phyloP scores from a whole-genome alignment of 371 early-diverging fungal species.

The Mucor plumbeus region DNA sequence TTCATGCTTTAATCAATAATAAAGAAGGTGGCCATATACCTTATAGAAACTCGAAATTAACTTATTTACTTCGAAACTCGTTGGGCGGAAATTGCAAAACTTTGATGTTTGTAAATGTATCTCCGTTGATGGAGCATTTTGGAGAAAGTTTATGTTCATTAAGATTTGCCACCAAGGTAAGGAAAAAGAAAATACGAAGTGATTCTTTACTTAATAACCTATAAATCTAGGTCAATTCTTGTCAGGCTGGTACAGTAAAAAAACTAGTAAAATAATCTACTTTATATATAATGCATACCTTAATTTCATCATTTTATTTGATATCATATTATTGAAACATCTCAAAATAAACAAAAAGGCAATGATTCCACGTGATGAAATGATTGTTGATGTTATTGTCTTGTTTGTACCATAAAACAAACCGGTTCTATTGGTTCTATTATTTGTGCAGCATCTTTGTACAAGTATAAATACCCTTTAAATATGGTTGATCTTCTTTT shows the following conservation, averaged over 20 bases:
- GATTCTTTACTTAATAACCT: too few relatives aligned
- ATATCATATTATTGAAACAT: background rate
- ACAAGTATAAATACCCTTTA: too few relatives aligned
- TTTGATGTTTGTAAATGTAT: constrained; percentile 98
- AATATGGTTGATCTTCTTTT: background rate
- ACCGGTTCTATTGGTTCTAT: background rate
- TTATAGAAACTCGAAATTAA: constrained; percentile 97
- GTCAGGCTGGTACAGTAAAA: constrained; percentile 23
- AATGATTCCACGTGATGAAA: background rate
- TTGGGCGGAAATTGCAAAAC: constrained; percentile 95
- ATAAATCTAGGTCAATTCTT: constrained; percentile 19
- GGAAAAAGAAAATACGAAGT: too few relatives aligned
- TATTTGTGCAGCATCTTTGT: background rate
- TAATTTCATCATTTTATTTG: constrained; percentile 5
- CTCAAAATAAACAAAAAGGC: background rate
- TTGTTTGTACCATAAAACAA: background rate
- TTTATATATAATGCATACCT: background rate
- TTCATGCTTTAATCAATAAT: constrained; percentile 84
- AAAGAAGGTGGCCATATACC: constrained; percentile 88
- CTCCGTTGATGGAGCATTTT: constrained; percentile 74
- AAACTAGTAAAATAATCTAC: background rate
- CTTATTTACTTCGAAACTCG: constrained; percentile 91
- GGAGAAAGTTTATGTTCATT: constrained; percentile 93
- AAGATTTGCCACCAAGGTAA: constrained; percentile 95
- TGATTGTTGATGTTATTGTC: background rate